A percentile compares a stretch with the other conserved stretches of the same genome.
Conservation (phyloP, 148 eudicot species). For the Vaccinium myrtillus region DNA sequence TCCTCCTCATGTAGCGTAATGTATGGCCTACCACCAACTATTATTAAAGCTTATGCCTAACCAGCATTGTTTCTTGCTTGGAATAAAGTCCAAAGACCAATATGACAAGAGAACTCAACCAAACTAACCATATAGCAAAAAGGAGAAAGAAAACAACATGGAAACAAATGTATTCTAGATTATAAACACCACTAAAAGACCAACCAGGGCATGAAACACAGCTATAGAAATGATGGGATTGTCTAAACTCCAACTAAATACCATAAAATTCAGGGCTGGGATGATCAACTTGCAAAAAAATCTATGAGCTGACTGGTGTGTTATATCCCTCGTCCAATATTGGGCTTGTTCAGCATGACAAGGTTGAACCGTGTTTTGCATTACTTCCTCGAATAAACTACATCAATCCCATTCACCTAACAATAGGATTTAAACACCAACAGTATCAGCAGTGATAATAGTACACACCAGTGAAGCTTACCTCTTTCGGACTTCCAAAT, state of each 20-base stretch:
- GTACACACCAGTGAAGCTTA: constrained; percentile 24
- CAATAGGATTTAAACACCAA: not conserved
- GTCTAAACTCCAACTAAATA: not conserved
- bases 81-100: not conserved
- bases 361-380: not conserved
- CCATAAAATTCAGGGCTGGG: not conserved
- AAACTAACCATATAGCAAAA: not conserved
- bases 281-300: not conserved
- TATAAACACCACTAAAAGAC: not conserved
- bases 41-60: not conserved
- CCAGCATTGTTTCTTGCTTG: not conserved
- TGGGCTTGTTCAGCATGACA: constrained; percentile 5
- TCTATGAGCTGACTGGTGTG: not conserved
- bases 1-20: not conserved
- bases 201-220: not conserved
- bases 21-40: not conserved
- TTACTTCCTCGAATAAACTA: not conserved
- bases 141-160: not conserved
- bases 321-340: not conserved
- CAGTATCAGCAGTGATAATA: not conserved
- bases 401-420: not conserved
- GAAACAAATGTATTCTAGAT: not conserved
- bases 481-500: constrained; percentile 86
- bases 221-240: not conserved
- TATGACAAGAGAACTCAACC: not conserved